Conservation (phyloP, 192 early-diverging fungal species). For the Phlyctochytrium arcticum region DNA sequence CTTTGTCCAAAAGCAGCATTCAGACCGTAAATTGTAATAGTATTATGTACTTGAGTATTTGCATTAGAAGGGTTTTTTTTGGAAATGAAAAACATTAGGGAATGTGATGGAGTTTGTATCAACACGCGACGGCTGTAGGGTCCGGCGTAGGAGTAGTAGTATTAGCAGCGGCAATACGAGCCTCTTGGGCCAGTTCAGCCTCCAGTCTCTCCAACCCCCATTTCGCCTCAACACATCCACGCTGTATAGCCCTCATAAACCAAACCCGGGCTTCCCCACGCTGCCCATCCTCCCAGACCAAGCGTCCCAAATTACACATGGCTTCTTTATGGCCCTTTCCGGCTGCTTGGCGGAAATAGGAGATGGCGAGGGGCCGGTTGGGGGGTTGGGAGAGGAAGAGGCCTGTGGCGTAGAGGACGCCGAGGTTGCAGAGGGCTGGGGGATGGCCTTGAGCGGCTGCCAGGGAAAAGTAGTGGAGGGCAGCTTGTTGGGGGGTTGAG, state of each 20-base stretch:
- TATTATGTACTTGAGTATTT: no score
- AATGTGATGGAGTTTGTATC: no score
- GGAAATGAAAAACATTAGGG: background rate
- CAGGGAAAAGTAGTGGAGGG: background rate
- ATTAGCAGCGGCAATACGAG: no score
- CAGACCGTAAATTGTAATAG: no score
- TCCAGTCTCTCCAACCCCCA: no score
- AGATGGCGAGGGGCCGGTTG: background rate
- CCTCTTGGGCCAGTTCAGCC: no score
- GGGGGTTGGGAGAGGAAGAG: background rate
- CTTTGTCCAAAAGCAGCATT: no score
- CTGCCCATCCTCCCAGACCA: background rate
- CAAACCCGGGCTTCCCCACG: slow-evolving; percentile 1
- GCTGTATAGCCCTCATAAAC: slow-evolving; percentile 5
- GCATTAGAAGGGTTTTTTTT: no score
- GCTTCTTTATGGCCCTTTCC: slow-evolving; percentile 3
- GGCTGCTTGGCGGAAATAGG: slow-evolving; percentile 1
- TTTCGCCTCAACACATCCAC: slow-evolving; percentile 4
- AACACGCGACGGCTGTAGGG: no score
- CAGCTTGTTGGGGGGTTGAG: no score
- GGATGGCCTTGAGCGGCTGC: slow-evolving; percentile 6
- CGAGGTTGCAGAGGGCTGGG: slow-evolving; percentile 15
- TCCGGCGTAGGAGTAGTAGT: no score
- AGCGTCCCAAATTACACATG: slow-evolving; percentile 9
- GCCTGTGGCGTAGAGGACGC: slow-evolving; percentile 11